A percentile compares a stretch with the other conserved stretches of the same genome.
phyloP scores from a whole-genome alignment of 2,329 filamentous ascomycete species.

The Aureobasidium subglaciale region DNA sequence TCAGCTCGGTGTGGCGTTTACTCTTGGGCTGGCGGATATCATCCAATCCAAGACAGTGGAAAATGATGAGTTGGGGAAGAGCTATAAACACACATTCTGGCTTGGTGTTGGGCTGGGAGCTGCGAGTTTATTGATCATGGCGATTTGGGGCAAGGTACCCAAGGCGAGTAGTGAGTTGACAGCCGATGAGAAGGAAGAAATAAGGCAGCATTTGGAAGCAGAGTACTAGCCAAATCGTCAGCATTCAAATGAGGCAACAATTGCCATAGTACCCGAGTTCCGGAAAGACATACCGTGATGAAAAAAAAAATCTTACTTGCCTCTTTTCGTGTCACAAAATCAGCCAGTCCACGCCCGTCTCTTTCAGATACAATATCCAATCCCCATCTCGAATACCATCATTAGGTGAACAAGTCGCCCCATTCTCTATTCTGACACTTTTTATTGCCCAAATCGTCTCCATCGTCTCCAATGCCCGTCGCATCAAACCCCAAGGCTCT shows the following conservation, averaged over 20 bases:
- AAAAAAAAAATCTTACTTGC: too few species aligned
- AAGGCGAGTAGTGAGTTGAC: constrained; percentile 53
- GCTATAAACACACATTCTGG: background rate
- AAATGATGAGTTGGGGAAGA: background rate
- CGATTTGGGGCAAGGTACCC: constrained; percentile 22
- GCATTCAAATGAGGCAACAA: too few species aligned
- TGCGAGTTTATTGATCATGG: constrained; percentile 3
- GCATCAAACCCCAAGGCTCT: background rate
- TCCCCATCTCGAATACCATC: too few species aligned
- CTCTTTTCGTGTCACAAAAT: too few species aligned
- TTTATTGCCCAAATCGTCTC: background rate
- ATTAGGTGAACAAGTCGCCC: too few species aligned
- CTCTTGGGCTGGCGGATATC: constrained; percentile 64
- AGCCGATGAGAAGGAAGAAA: constrained; percentile 44
- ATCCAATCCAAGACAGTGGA: constrained; percentile 41
- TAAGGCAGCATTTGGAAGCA: background rate
- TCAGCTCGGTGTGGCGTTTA: constrained; percentile 65
- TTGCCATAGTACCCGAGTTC: too few species aligned
- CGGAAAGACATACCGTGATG: too few species aligned
- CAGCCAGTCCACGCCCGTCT: background rate
- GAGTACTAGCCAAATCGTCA: too few species aligned
- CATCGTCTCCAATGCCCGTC: background rate
- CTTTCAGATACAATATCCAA: background rate
- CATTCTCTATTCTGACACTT: background rate
- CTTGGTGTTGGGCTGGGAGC: background rate